A percentile compares a stretch with the other conserved stretches of the same genome.
These are phyloP conservation scores for Paramyrothecium roridum DNA, from an alignment of 2,329 filamentous ascomycete genomes.

Conservation along the genomic window DNA sequence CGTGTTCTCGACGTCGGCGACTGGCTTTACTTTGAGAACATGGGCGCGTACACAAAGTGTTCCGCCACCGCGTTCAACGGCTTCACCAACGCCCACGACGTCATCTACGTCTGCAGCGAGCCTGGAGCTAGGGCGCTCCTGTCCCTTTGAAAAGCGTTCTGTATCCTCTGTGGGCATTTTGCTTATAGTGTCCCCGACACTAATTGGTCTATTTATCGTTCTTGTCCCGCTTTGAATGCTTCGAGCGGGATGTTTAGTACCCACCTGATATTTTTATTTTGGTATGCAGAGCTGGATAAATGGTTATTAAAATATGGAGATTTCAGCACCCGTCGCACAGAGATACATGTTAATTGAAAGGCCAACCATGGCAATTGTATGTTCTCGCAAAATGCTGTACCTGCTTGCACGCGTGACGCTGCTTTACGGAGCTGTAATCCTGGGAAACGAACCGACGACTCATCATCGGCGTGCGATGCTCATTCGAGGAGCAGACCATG, in stretches of 20 bases:
- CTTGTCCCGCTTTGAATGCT: not conserved
- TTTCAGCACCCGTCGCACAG: not conserved
- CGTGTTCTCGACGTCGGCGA: constrained; percentile 85
- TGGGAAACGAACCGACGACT: no score
- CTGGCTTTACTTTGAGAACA: constrained; percentile 98
- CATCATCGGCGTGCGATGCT: no score
- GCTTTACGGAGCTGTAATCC: no score
- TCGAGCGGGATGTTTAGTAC: not conserved
- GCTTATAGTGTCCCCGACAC: not conserved
- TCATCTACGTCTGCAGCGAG: constrained; percentile 94
- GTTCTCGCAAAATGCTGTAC: not conserved
- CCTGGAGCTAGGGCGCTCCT: constrained; percentile 76
- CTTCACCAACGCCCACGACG: constrained; percentile 87
- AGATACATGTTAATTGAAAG: not conserved
- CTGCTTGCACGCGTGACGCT: no score
- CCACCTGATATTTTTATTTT: not conserved
- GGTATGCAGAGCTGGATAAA: not conserved
- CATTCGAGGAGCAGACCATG: not conserved
- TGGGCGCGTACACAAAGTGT: constrained; percentile 98
- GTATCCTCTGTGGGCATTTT: not conserved
- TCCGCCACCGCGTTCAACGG: constrained; percentile 98
- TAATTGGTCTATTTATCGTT: not conserved
- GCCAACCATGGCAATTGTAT: not conserved
- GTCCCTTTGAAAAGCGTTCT: constrained; percentile 8
- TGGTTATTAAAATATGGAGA: not conserved